Conservation (phyloP, 2,329 filamentous ascomycete species). For the Colletotrichum karsti region DNA sequence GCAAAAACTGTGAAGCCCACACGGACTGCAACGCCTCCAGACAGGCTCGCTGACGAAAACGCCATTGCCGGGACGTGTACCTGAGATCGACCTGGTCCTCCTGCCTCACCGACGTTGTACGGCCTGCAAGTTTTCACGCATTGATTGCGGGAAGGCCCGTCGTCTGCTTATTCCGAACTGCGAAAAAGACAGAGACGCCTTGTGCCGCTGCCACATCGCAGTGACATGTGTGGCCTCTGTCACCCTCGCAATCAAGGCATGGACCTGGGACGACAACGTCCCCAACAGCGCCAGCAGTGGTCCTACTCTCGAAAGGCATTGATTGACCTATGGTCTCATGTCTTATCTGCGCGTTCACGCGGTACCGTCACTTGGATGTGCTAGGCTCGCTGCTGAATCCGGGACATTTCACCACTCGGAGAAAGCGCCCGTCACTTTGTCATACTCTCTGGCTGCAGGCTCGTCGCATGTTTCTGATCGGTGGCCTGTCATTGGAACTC, state of each 20-base stretch:
- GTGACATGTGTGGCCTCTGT: not conserved
- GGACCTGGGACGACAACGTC: not conserved
- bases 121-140: conserved; percentile 5
- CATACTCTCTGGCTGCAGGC: not conserved
- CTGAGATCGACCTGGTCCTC: not conserved
- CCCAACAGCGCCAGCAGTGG: not conserved
- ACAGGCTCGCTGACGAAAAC: not conserved
- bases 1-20: not conserved
- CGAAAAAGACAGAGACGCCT: not conserved
- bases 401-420: not conserved
- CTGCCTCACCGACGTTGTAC: conserved; percentile 3
- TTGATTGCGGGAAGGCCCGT: conserved; percentile 18
- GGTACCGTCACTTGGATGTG: not conserved
- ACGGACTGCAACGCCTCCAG: not conserved
- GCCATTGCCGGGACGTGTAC: not conserved
- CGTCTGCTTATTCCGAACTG: conserved; percentile 10
- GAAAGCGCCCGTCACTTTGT: not conserved
- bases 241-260: conserved; percentile 7
- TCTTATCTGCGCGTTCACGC: conserved; percentile 1
- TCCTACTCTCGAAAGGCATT: not conserved
- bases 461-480: conserved; percentile 6
- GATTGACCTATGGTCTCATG: not conserved
- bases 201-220: not conserved
- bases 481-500: not conserved
- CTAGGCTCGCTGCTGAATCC: not conserved